Evolutionary conservation across 371 early-diverging fungal species (phyloP), one percentile per base, ranked within the genome.

Genomic region (Haplosporangium sp.): DNA sequence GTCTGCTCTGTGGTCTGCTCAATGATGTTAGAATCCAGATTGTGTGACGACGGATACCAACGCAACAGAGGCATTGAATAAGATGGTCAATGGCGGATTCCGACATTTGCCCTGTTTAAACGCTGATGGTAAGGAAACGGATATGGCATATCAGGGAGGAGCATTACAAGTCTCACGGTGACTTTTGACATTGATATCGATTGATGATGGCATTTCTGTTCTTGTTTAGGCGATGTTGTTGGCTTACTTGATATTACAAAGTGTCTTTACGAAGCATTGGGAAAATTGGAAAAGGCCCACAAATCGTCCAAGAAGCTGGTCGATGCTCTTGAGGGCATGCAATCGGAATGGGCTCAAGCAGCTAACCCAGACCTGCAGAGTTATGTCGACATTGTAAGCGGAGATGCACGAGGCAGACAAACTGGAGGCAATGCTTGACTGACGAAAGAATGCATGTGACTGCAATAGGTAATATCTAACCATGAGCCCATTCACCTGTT

Each of bases 201-300:
- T 7, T 41, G 7, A 11, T 56, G 36, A 29, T 16, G 16, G 20
- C 11, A 12, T 9, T 38, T 42, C 41, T 60, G 10, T 55, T 54
- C 13, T 61, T 29, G 18, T 37, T n/a, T 55, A 70, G 93, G 91
- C 53, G 95, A 94, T 70, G 94, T 98, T 53, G 94, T 96, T 50
- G 97, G 98, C 12, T 75, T 96, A 50, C 83, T 97, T 54, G 98
- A 97, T 83, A 95, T 97, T 66, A 96, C 96, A 61, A 95, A 95
- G 71, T 95, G 96, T 82, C 86, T 97, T 62, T 96, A 93, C 80
- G 96, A 96, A 66, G 92, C 95, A 29, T 82, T 97, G 52, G 95
- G 95, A 65, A 94, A 95, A 64, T 88, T 97, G 81, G 97, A 96
- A 69, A 88, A 93, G 21, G 95, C 95, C 23, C 93, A 94, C 83